phyloP scores from a whole-genome alignment of 1,139 yeast genomes.

The Blastobotrys malaysiensis region DNA sequence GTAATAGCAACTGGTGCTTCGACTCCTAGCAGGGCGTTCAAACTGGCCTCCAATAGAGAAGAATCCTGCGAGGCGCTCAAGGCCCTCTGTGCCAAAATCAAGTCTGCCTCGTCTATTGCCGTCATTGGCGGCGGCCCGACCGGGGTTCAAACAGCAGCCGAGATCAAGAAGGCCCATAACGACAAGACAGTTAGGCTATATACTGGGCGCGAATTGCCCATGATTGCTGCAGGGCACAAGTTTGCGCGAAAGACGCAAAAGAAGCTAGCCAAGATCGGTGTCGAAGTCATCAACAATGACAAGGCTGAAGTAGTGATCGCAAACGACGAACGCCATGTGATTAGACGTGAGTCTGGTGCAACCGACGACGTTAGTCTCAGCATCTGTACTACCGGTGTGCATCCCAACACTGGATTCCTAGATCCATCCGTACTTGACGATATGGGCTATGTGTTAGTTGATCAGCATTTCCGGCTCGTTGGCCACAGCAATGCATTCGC shows the following conservation, averaged over 20 bases:
- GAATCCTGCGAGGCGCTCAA: conserved; percentile 71
- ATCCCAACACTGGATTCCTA: conserved; percentile 25
- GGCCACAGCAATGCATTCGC: conserved; percentile 23
- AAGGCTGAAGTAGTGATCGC: conserved; percentile 17
- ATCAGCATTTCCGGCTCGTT: conserved; percentile 21
- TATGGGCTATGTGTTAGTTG: conserved; percentile 19
- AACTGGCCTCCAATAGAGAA: conserved; percentile 74
- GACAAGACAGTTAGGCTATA: conserved; percentile 22
- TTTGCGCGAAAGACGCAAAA: conserved; percentile 15
- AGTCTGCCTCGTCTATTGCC: conserved; percentile 65
- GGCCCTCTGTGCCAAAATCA: conserved; percentile 65
- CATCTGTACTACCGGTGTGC: conserved; percentile 22
- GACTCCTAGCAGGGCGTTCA: conserved; percentile 67
- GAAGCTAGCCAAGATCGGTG: conserved; percentile 21
- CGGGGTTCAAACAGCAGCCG: conserved; percentile 88
- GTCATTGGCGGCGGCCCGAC: conserved; percentile 94
- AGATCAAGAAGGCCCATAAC: conserved; percentile 29
- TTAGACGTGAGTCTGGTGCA: conserved; percentile 17
- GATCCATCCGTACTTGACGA: conserved; percentile 17
- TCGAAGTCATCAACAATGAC: conserved; percentile 19
- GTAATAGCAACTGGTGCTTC: conserved; percentile 77
- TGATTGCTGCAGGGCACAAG: conserved; percentile 16
- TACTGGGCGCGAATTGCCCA: conserved; percentile 21
- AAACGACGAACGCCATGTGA: conserved; percentile 13
- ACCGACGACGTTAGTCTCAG: conserved; percentile 17